Percentiles rank a stretch among this genome's conserved stretches.
phyloP scores from a whole-genome alignment of 2,329 filamentous ascomycete species.

The Aspergillus uvarum region DNA sequence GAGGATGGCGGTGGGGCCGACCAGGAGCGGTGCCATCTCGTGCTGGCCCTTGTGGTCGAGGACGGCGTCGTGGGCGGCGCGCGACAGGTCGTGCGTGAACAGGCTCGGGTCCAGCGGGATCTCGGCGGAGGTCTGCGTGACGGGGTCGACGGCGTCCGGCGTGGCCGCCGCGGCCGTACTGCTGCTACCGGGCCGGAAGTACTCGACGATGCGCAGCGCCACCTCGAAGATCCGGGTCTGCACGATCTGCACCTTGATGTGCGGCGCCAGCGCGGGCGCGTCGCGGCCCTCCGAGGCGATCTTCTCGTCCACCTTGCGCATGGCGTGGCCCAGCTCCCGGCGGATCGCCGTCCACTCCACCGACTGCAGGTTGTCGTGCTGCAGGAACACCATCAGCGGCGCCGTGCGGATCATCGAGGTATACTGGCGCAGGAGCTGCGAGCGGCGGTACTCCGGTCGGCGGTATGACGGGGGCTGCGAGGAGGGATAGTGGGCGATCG shows the following conservation, averaged over 20 bases:
- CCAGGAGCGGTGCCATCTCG: conserved; percentile 71
- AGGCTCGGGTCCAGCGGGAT: conserved; percentile 34
- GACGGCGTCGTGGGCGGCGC: conserved; percentile 53
- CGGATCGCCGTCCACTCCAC: conserved; percentile 72
- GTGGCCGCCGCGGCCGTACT: conserved; percentile 22
- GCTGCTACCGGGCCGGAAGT: conserved; percentile 61
- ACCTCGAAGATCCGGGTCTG: conserved; percentile 86
- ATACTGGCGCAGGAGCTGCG: conserved; percentile 83
- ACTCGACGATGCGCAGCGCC: conserved; percentile 82
- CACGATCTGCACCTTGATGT: conserved; percentile 76
- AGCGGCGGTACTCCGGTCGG: conserved; percentile 81
- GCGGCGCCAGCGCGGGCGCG: conserved; percentile 51
- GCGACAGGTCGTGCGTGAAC: conserved; percentile 61
- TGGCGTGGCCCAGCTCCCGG: conserved; percentile 63
- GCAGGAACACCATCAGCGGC: conserved; percentile 82
- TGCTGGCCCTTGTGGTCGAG: conserved; percentile 54
- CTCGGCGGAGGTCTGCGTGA: conserved; percentile 35
- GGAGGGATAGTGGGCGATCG: conserved; percentile 54
- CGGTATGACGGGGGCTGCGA: conserved; percentile 87
- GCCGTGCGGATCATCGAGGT: conserved; percentile 83
- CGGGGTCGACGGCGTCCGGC: conserved; percentile 27
- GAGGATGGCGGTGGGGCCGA: conserved; percentile 77
- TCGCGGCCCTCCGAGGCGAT: conserved; percentile 57
- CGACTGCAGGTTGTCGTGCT: conserved; percentile 74
- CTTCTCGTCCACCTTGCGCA: conserved; percentile 66